phyloP scores from a whole-genome alignment of 192 early-diverging fungal genomes.

The Haplosporangium gracile region DNA sequence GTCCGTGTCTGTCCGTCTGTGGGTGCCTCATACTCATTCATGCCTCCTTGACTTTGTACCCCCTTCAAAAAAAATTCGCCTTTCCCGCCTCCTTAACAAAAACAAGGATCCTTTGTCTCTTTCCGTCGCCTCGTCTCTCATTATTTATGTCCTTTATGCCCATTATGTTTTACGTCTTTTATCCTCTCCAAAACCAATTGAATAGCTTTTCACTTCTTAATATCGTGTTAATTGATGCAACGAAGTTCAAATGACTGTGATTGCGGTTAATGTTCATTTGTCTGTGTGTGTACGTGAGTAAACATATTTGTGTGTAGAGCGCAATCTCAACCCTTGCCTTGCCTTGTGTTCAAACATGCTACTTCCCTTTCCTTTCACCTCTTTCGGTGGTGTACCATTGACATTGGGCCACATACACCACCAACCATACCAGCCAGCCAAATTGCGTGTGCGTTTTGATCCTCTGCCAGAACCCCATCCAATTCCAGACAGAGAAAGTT shows the following conservation, averaged over 20 bases:
- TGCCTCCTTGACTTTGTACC: neutral
- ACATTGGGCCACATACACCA: too few relatives aligned
- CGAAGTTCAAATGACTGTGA: too few relatives aligned
- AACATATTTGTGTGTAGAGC: too few relatives aligned
- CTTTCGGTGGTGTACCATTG: neutral
- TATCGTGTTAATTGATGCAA: neutral
- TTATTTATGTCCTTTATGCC: too few relatives aligned
- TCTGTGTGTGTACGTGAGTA: too few relatives aligned
- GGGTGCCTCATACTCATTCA: neutral
- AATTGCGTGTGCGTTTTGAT: neutral
- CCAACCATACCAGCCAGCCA: too few relatives aligned
- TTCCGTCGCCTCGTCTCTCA: neutral
- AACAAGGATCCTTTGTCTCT: neutral
- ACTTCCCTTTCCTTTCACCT: too few relatives aligned
- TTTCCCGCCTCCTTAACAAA: constrained; percentile 6
- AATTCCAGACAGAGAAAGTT: neutral
- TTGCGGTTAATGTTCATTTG: too few relatives aligned
- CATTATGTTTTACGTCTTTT: neutral
- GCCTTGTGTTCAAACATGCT: too few relatives aligned
- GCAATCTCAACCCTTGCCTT: too few relatives aligned
- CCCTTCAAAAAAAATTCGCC: neutral
- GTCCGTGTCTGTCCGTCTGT: neutral
- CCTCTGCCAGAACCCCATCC: neutral
- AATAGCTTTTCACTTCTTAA: neutral
- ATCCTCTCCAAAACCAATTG: neutral